A percentile compares a stretch with the other conserved stretches of the same genome.
Conservation (phyloP, 2,329 filamentous ascomycete species). For the Talaromyces sp. region DNA sequence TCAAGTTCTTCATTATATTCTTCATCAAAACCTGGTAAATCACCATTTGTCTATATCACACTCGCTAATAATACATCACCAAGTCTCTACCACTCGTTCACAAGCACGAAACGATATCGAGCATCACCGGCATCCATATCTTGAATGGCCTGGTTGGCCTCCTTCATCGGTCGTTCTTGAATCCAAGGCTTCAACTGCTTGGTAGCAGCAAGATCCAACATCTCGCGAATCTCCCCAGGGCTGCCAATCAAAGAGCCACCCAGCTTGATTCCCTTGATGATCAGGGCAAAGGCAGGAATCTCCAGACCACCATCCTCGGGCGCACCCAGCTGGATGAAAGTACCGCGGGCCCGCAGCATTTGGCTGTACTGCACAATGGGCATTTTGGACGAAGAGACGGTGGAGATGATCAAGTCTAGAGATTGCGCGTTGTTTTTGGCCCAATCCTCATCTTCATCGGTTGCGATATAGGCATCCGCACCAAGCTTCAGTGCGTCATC, state of each 20-base stretch:
- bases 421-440: constrained; percentile 48
- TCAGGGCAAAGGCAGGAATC: constrained; percentile 60
- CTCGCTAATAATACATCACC: too few species aligned
- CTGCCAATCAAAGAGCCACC: constrained; percentile 49
- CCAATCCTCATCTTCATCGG: constrained; percentile 58
- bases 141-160: constrained; percentile 46
- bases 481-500: constrained; percentile 59
- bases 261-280: constrained; percentile 54
- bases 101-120: constrained; percentile 48
- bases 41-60: too few species aligned
- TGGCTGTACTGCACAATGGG: constrained; percentile 19
- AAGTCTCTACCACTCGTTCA: constrained; percentile 29
- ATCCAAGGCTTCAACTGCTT: constrained; percentile 46
- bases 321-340: constrained; percentile 64
- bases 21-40: too few species aligned
- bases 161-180: constrained; percentile 42
- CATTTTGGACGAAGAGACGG: constrained; percentile 55
- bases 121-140: constrained; percentile 49
- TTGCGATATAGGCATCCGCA: constrained; percentile 59
- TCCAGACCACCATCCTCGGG: constrained; percentile 61
- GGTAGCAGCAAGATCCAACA: constrained; percentile 46
- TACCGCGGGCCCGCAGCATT: constrained; percentile 21
- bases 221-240: constrained; percentile 45
- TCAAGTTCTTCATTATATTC: too few species aligned
- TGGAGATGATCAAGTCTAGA: constrained; percentile 60